Evolutionary conservation across 208 protist species (phyloP).

Genomic region (Acanthamoeba quina): DNA sequence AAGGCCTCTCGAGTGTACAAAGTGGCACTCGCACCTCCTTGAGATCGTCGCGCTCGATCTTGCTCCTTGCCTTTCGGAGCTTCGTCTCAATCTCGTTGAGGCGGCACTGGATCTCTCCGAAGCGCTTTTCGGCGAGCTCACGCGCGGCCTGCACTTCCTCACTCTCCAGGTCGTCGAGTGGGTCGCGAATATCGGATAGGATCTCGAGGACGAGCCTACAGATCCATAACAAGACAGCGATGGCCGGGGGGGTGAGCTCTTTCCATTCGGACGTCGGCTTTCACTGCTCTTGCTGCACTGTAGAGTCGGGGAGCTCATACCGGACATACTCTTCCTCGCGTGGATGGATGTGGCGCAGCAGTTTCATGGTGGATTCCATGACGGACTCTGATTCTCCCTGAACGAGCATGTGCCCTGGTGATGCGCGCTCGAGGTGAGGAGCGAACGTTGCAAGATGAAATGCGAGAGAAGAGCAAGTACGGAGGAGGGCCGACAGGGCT

Average conservation of each 20-base stretch:
- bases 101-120: neutral
- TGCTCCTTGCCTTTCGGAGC: neutral
- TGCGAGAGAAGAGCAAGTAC: neutral
- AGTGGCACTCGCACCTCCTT: neutral
- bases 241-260: too few species aligned
- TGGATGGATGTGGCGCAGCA: neutral
- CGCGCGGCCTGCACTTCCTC: neutral
- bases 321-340: slow-evolving; percentile 23
- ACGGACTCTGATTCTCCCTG: neutral
- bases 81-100: neutral
- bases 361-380: neutral
- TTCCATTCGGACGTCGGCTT: too few species aligned
- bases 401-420: neutral
- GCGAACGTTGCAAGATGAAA: neutral
- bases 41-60: neutral
- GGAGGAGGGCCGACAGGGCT: slow-evolving; percentile 3
- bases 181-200: slow-evolving; percentile 33
- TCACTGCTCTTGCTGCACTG: too few species aligned
- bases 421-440: neutral
- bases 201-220: slow-evolving; percentile 15
- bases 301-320: neutral
- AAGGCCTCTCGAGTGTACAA: too few species aligned
- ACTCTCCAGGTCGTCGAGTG: slow-evolving; percentile 44
- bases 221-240: too few species aligned
- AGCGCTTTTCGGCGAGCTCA: neutral